Evolutionary conservation across 352 stramenopile genomes (phyloP).

Genomic region (Phytophthora litchii): DNA sequence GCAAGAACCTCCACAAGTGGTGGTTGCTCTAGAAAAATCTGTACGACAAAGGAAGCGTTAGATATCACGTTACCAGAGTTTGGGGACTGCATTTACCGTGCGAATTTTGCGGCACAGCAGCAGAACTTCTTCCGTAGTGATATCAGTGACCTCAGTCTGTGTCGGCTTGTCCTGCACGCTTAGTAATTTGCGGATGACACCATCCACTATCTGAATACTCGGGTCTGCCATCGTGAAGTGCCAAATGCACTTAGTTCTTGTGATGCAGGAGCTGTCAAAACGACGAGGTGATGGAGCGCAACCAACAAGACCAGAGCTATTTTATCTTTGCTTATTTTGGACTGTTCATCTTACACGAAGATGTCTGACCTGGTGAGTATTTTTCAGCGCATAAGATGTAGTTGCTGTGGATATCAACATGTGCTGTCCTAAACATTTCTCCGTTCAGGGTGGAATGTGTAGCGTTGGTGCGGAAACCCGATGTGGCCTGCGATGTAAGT

Average conservation of each 20-base stretch:
- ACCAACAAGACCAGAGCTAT: constrained; percentile 14
- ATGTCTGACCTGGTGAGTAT: background rate
- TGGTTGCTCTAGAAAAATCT: constrained; percentile 92
- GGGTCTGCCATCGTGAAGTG: constrained; percentile 41
- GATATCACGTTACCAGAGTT: background rate
- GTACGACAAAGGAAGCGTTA: constrained; percentile 6
- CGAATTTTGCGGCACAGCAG: constrained; percentile 80
- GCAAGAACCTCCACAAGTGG: constrained; percentile 95
- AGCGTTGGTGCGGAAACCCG: constrained; percentile 87
- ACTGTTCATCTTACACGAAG: too few species aligned
- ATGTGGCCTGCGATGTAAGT: constrained; percentile 84
- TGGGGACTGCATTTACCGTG: constrained; percentile 39
- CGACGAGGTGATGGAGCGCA: constrained; percentile 1
- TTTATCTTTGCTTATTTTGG: constrained; percentile 9
- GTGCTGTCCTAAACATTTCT: constrained; percentile 95
- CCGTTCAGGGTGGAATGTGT: constrained; percentile 91
- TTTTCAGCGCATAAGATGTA: constrained; percentile 76
- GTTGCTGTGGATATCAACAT: constrained; percentile 95
- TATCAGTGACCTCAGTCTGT: constrained; percentile 79
- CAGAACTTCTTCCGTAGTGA: constrained; percentile 81
- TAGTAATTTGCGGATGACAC: constrained; percentile 77
- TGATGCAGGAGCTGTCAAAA: constrained; percentile 4
- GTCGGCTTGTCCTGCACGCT: constrained; percentile 74
- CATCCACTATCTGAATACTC: constrained; percentile 64
- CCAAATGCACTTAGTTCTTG: constrained; percentile 6